Conservation (phyloP, 2,329 filamentous ascomycete species). For the Tolypocladium guangdongense region DNA sequence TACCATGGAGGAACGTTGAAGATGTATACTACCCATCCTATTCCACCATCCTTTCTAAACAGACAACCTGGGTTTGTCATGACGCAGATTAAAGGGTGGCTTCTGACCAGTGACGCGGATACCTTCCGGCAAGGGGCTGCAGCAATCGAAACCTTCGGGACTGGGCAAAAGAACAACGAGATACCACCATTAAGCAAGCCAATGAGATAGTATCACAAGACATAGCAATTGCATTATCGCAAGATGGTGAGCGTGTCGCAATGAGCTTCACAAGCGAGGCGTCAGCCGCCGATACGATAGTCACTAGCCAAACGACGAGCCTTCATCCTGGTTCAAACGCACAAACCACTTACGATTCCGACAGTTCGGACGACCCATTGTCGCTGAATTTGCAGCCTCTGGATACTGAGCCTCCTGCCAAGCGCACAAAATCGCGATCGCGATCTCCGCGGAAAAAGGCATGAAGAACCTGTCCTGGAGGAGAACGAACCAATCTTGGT, state of each 20-base stretch:
- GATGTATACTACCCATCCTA: constrained; percentile 2
- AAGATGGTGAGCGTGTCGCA: neutral
- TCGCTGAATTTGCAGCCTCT: neutral
- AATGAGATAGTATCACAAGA: neutral
- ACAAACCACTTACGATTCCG: neutral
- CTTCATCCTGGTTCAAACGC: neutral
- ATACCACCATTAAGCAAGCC: neutral
- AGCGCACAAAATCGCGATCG: neutral
- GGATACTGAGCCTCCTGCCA: neutral
- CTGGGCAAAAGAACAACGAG: constrained; percentile 1
- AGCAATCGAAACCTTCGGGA: neutral
- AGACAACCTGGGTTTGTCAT: neutral
- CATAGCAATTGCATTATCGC: neutral
- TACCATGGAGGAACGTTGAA: neutral
- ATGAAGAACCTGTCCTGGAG: no score
- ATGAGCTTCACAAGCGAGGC: neutral
- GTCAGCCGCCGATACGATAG: neutral
- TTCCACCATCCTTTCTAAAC: neutral
- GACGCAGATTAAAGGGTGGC: neutral
- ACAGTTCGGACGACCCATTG: neutral
- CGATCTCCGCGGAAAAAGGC: neutral
- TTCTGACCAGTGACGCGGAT: neutral
- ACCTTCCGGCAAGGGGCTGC: neutral
- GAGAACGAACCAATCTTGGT: no score
- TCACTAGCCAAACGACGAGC: neutral